Base-by-base conservation (phyloP, 2,329 filamentous ascomycete species). In the Escovopsis sp. region DNA sequence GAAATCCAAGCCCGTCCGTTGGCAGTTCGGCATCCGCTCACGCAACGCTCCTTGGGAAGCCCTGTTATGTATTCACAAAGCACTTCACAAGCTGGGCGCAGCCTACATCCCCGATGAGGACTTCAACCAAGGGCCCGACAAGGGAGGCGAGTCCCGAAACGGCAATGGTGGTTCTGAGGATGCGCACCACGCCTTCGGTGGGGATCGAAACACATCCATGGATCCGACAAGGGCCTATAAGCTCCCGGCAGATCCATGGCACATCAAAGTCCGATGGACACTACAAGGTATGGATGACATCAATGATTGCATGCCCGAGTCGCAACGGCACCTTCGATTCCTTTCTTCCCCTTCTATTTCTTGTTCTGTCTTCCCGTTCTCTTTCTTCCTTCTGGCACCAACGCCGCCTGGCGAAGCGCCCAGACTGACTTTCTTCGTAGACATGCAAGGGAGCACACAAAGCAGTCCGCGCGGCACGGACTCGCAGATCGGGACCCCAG, bases 11-110 rank as follows among this genome's bases (percentile, higher is more conserved):
- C 81, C 81, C 1, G 83, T 87, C 13, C 84, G 88, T 45, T 98
- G 90, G 90, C 90, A 98, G 54, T 98, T 98, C 53, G 90, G 90
- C 38, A 98, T 98, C 41, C 75, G 90, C 27, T 94, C 85, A 31
- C 76, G 90, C 33, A 98, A 96, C 50, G 81, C 85, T 37, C 90
- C 90, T 0, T 85, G 87, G 48, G 90, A 98, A 55, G 90, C 90
- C 0, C 80, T 98, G 56, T 65, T 93, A 18, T 94, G 88, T 49
- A 90, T 98, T 37, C 94, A 94, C 65, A 86, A 88, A 54, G 87
- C 90, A 1, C 64, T 98, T 30, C 68, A 77, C 41, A 87, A 87
- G 45, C 77, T 94, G 49, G 87, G 85, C 23, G 90, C 87, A 11
- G 77, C 86, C 34, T 96, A 92, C 79, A 76, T 93, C 4, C 63